These are phyloP conservation scores for Croton laevigatus DNA, from an alignment of 441 rosid genomes.

Conservation along the genomic window DNA sequence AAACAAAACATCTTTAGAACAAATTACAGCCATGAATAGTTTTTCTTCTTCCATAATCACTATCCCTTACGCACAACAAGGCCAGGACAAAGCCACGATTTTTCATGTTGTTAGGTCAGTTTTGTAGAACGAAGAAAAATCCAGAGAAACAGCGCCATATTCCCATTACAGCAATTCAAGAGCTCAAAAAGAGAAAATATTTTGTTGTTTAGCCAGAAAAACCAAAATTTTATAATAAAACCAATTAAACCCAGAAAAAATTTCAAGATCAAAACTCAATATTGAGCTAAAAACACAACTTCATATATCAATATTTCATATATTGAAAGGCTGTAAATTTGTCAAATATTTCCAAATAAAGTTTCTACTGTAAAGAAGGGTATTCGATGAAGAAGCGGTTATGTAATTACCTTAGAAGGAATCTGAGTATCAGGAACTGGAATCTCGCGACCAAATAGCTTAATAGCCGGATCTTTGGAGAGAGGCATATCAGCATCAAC, in stretches of 20 bases:
- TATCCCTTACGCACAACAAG: background rate
- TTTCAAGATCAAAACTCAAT: conserved; percentile 9
- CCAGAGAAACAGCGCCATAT: background rate
- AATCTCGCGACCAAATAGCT: conserved; percentile 70
- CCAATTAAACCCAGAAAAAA: conserved; percentile 6
- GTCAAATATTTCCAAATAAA: background rate
- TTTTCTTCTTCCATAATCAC: background rate
- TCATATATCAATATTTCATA: background rate
- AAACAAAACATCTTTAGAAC: background rate
- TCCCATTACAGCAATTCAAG: conserved; percentile 9
- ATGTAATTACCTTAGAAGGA: conserved; percentile 30
- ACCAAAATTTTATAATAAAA: background rate
- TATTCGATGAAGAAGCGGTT: background rate
- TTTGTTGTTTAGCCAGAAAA: background rate
- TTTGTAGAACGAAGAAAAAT: background rate
- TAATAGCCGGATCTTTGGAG: conserved; percentile 52
- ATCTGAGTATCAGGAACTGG: conserved; percentile 42
- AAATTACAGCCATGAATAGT: background rate
- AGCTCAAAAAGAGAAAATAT: background rate
- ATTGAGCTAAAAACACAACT: conserved; percentile 11
- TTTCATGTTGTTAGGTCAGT: conserved; percentile 7
- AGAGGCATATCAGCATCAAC: conserved; percentile 18
- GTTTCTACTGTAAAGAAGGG: background rate
- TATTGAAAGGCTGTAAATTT: background rate
- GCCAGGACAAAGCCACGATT: conserved; percentile 2